Base-by-base conservation (phyloP, 805 yeast species). In the Cyberlindnera misumaiensis region DNA sequence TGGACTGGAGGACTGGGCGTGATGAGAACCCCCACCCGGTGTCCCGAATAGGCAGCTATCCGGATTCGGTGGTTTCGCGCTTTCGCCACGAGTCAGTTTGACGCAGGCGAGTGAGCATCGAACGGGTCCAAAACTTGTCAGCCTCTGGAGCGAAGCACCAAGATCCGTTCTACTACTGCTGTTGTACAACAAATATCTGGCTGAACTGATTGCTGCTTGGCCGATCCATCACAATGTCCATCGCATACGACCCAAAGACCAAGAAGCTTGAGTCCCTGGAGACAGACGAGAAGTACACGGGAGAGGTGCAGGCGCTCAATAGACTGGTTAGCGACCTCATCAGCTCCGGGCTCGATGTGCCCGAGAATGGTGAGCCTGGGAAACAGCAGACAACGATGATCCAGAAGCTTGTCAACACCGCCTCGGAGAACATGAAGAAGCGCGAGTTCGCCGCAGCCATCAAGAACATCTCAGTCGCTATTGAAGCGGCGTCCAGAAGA, bases 401-500 rank as follows among this genome's bases (percentile, higher is more conserved):
- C 42, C 77, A 73, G 48, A 79, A 77, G 50, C 62, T 82, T 51
- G 80, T 80, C 49, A 83, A 75, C 38, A 65, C 78, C 13, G 88
- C 86, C 3, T 70, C 77, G 4, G 69, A 63, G 31, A 62, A 78
- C 5, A 71, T 83, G 62, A 73, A 75, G 48, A 64, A 65, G 18
- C 69, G 67, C 20, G 75, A 77, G 51, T 68, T 68, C 44, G 62
- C 62, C 3, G 88, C 80, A 11, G 80, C 87, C 1, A 70, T 72
- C 29, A 79, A 78, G 51, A 81, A 77, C 49, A 73, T 80, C 48
- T 56, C 75, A 7, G 63, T 81, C 30, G 90, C 85, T 4, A 65
- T 83, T 27, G 86, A 81, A 39, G 72, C 81, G 71, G 75, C 82
- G 12, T 58, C 67, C 34, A 77, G 81, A 49, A 70, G 93, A 59